Conservation (phyloP, 202 grass and related monocot genomes). For the Sporobolus alterniflorus region DNA sequence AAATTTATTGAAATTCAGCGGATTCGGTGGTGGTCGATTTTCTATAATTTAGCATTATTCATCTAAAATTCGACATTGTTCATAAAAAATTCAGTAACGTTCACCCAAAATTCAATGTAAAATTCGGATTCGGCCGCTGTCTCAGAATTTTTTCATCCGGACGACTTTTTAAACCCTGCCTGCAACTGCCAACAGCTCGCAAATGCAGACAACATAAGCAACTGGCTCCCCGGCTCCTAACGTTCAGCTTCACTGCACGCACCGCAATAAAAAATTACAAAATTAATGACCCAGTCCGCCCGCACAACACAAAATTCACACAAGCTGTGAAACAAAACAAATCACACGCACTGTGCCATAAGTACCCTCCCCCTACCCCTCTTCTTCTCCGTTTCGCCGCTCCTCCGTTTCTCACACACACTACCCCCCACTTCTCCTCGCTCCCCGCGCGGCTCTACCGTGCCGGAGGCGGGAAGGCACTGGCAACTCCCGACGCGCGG, state of each 20-base stretch:
- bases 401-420: background rate
- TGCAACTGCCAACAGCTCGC: conserved; percentile 17
- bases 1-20: too few species aligned
- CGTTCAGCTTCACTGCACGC: conserved; percentile 16
- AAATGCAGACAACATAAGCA: conserved; percentile 27
- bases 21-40: too few species aligned
- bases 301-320: background rate
- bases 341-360: conserved; percentile 38
- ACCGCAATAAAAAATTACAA: background rate
- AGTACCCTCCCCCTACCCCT: conserved; percentile 32
- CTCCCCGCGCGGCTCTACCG: background rate
- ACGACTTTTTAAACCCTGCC: too few species aligned
- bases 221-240: conserved; percentile 24
- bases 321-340: conserved; percentile 7
- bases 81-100: too few species aligned
- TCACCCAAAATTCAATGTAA: too few species aligned
- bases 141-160: too few species aligned
- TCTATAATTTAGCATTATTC: too few species aligned
- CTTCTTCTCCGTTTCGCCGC: conserved; percentile 23
- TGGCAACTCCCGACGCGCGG: background rate
- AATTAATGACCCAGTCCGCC: background rate
- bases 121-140: too few species aligned
- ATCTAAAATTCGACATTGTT: too few species aligned
- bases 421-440: background rate
- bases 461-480: background rate